Base-by-base conservation (phyloP, 768 basidiomycete genomes). In the Vishniacozyma victoriae region DNA sequence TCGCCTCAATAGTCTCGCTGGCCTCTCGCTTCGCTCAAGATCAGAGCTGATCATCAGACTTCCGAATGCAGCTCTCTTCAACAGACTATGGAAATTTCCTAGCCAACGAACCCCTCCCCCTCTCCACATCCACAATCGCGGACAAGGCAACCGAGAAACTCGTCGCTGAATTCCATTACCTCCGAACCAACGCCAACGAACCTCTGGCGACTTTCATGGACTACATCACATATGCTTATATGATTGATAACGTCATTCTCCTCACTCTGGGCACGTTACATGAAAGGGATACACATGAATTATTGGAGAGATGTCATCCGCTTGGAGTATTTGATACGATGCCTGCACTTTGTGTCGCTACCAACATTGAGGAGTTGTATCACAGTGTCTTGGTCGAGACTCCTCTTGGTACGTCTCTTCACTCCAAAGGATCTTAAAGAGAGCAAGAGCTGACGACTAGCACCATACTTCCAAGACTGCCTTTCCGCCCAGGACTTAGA, bases 41-140 rank as follows among this genome's bases (percentile, higher is more conserved):
- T 35, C 29, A 35, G 16, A 35, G 18, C 24, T n/a, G 3, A 39
- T 13, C 25, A 6, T 3, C 62, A 97, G 95, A 99, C 74, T 83
- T 99, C 73, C 80, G 88, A 55, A 91, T 95, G 38, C 95, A 99
- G 69, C 78, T 99, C 25, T 86, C 89, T 14, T 82, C 92, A 12
- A 97, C 93, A 4, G 95, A 99, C 75, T 99, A 99, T 71, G 91
- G 92, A 66, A 93, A 88, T 75, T 99, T 99, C 74, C 84, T 99
- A 38, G 84, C 93, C 23, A 96, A 96, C 64, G 95, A 99, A 71
- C 84, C 93, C 2, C 79, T 89, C 20, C 92, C 91, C 12, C 80
- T 96, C 46, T 86, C 88, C 46, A 95, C 93, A 6, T 84, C 89
- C 7, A 91, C 88, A 41, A 96, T 97, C 67, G 81, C 88, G n/a